These are phyloP conservation scores for Penicillium odoratum DNA, from an alignment of 495 filamentous ascomycete species.

Conservation along the genomic window DNA sequence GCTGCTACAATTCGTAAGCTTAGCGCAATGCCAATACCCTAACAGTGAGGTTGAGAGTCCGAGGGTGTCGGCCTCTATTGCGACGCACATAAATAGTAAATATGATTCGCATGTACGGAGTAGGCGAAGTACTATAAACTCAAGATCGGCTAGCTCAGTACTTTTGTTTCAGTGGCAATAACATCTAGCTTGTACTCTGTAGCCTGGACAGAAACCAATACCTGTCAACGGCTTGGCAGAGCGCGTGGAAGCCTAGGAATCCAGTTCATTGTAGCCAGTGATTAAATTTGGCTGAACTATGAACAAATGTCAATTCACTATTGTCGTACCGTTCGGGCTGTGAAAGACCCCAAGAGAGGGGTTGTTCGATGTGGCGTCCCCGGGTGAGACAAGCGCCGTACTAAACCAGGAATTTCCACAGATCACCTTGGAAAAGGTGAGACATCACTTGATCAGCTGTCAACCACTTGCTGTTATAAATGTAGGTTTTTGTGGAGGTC, in stretches of 20 bases:
- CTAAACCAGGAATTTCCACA: conserved; percentile 1
- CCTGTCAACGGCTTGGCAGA: conserved; percentile 12
- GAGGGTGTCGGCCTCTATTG: neutral
- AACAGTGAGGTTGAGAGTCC: neutral
- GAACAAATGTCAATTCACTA: neutral
- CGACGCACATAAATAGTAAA: neutral
- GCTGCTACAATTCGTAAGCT: conserved; percentile 22
- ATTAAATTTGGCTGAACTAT: neutral
- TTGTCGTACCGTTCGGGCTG: neutral
- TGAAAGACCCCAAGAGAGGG: neutral
- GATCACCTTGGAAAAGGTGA: conserved; percentile 9
- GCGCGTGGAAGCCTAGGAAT: conserved; percentile 27
- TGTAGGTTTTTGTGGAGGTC: neutral
- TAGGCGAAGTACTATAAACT: too few relatives aligned
- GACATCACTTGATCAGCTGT: conserved; percentile 9
- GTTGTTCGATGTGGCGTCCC: conserved; percentile 6
- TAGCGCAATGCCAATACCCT: neutral
- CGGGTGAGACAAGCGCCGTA: conserved; percentile 11
- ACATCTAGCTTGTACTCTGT: neutral
- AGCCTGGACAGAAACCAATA: neutral
- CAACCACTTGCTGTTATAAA: neutral
- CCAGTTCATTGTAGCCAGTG: conserved; percentile 3
- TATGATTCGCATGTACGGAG: too few relatives aligned
- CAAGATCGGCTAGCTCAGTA: neutral
- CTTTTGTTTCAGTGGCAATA: neutral